A percentile compares a stretch with the other conserved stretches of the same genome.
These are phyloP conservation scores for Kwoniella heveanensis DNA, from an alignment of 768 basidiomycete species.

Conservation along the genomic window DNA sequence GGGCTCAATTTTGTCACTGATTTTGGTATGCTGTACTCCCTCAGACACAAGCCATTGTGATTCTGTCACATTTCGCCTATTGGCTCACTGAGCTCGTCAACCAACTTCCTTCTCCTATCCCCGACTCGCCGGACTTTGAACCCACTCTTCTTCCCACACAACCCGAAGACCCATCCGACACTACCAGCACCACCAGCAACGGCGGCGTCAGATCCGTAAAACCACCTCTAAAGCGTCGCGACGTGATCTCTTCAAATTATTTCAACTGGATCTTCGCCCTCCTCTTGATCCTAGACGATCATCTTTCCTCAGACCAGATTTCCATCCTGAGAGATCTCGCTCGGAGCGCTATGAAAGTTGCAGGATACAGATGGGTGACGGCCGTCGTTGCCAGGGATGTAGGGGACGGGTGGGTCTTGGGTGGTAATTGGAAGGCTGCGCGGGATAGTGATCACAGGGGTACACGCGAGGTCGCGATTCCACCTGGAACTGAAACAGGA, in stretches of 20 bases:
- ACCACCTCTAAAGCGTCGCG: background rate
- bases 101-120: conserved; percentile 18
- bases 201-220: background rate
- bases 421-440: conserved; percentile 6
- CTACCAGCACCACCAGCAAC: background rate
- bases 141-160: conserved; percentile 18
- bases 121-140: conserved; percentile 6
- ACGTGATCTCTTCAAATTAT: conserved; percentile 35
- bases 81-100: conserved; percentile 22
- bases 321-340: conserved; percentile 43
- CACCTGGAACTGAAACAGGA: conserved; percentile 1
- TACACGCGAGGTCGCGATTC: background rate
- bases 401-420: conserved; percentile 20
- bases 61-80: conserved; percentile 24
- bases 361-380: conserved; percentile 42
- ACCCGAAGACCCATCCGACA: conserved; percentile 3
- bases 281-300: conserved; percentile 36
- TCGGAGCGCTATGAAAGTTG: conserved; percentile 37
- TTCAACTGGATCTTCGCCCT: conserved; percentile 51
- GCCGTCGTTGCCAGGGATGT: conserved; percentile 33
- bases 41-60: conserved; percentile 15
- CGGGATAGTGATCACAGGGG: too few species aligned
- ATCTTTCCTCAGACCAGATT: conserved; percentile 42
- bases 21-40: background rate
- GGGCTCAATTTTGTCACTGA: background rate